phyloP scores from a whole-genome alignment of 805 yeast species.

The Lipomyces anomalus region DNA sequence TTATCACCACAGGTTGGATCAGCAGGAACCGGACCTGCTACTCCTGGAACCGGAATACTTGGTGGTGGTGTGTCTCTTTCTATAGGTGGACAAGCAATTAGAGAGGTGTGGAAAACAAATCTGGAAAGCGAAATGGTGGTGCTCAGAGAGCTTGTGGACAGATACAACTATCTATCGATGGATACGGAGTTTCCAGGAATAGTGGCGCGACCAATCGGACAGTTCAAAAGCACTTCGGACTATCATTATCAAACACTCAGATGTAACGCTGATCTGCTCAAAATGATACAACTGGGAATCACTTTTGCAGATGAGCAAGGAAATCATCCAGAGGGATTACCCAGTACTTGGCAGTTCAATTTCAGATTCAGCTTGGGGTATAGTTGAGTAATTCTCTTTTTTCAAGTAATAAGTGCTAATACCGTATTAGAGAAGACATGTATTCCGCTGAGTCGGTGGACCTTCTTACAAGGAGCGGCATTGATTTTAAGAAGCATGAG shows the following conservation, averaged over 20 bases:
- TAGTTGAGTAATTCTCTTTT: neutral
- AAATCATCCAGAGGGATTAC: constrained; percentile 57
- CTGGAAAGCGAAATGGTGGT: constrained; percentile 38
- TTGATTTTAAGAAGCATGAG: constrained; percentile 71
- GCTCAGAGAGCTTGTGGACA: constrained; percentile 35
- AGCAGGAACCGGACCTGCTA: neutral
- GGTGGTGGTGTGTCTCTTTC: neutral
- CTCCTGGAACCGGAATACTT: neutral
- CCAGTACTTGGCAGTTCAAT: constrained; percentile 95
- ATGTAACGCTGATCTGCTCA: constrained; percentile 79
- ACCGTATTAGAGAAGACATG: constrained; percentile 50
- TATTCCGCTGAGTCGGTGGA: constrained; percentile 79
- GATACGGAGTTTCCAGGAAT: constrained; percentile 96
- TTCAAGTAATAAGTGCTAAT: constrained; percentile 21
- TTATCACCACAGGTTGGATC: neutral
- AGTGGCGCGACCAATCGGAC: constrained; percentile 91
- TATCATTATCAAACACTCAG: constrained; percentile 95
- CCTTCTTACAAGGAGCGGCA: constrained; percentile 71
- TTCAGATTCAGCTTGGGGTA: constrained; percentile 66
- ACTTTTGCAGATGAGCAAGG: constrained; percentile 67
- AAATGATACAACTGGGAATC: constrained; percentile 79
- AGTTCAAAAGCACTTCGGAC: constrained; percentile 80
- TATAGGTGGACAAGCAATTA: constrained; percentile 13
- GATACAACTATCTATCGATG: constrained; percentile 42
- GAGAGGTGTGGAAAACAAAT: constrained; percentile 41